phyloP scores from a whole-genome alignment of 2,329 filamentous ascomycete species.

The Hypoxylon sp. region DNA sequence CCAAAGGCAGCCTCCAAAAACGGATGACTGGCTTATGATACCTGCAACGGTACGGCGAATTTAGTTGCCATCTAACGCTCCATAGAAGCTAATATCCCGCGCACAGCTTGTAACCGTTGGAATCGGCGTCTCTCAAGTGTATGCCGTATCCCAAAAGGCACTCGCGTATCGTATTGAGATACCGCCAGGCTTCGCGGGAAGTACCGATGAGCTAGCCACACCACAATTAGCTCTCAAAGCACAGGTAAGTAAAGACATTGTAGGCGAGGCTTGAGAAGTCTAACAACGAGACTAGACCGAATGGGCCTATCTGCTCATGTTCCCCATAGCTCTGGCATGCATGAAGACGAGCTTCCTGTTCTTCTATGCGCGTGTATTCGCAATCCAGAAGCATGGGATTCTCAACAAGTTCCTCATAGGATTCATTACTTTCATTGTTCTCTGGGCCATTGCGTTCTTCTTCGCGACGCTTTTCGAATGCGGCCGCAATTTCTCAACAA shows the following conservation, averaged over 20 bases:
- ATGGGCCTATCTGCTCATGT: conserved; percentile 41
- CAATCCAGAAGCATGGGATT: conserved; percentile 13
- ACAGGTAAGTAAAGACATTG: conserved; percentile 22
- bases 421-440: conserved; percentile 21
- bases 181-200: conserved; percentile 30
- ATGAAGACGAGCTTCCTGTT: conserved; percentile 46
- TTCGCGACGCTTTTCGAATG: conserved; percentile 44
- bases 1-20: conserved; percentile 31
- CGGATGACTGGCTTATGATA: conserved; percentile 49
- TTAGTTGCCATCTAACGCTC: not conserved
- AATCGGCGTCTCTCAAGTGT: conserved; percentile 36
- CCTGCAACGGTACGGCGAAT: conserved; percentile 39
- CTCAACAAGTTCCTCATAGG: conserved; percentile 32
- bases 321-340: conserved; percentile 45
- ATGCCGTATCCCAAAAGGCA: conserved; percentile 33
- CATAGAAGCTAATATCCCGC: not conserved
- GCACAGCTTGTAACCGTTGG: conserved; percentile 35
- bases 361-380: conserved; percentile 47
- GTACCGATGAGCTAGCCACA: conserved; percentile 21
- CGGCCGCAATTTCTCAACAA: conserved; percentile 28
- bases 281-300: conserved; percentile 40
- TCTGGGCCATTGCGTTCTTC: conserved; percentile 38
- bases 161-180: conserved; percentile 33
- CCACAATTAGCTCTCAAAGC: conserved; percentile 35
- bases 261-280: not conserved